phyloP scores from a whole-genome alignment of 1,139 yeast genomes.

The Suhomyces coccinellae region DNA sequence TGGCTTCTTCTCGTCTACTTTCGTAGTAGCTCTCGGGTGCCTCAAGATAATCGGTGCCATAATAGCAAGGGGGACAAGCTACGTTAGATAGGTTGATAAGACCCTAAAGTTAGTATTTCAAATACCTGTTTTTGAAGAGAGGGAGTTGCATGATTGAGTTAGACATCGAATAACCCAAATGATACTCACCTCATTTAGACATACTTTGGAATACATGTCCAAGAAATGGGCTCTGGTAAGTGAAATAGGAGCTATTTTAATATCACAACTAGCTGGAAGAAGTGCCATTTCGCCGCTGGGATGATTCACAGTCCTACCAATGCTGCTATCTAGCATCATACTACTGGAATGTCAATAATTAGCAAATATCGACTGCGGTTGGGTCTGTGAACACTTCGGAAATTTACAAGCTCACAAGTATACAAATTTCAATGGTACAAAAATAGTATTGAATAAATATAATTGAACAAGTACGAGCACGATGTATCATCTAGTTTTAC shows the following conservation, averaged over 20 bases:
- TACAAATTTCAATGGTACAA: not conserved
- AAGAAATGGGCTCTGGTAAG: slow-evolving; percentile 60
- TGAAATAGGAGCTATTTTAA: slow-evolving; percentile 25
- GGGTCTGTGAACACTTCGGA: slow-evolving; percentile 6
- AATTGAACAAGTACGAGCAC: too few relatives aligned
- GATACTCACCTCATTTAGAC: slow-evolving; percentile 17
- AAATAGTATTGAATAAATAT: too few relatives aligned
- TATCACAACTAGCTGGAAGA: not conserved
- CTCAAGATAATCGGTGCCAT: slow-evolving; percentile 48
- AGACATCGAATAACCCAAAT: too few relatives aligned
- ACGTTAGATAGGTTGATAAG: slow-evolving; percentile 57
- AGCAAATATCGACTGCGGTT: not conserved
- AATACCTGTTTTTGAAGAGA: too few relatives aligned
- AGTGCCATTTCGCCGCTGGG: not conserved
- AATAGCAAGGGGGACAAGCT: slow-evolving; percentile 55
- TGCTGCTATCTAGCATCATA: not conserved
- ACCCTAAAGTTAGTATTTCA: slow-evolving; percentile 31
- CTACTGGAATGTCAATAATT: too few relatives aligned
- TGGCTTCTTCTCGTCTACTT: slow-evolving; percentile 38
- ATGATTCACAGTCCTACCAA: not conserved
- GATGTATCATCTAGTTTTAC: too few relatives aligned
- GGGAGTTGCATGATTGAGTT: too few relatives aligned
- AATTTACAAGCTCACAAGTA: not conserved
- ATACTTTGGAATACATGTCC: slow-evolving; percentile 54
- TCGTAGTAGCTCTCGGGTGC: slow-evolving; percentile 62